Base-by-base conservation (phyloP, 2,329 filamentous ascomycete genomes). In the Stachybotrys chlorohalonatus region DNA sequence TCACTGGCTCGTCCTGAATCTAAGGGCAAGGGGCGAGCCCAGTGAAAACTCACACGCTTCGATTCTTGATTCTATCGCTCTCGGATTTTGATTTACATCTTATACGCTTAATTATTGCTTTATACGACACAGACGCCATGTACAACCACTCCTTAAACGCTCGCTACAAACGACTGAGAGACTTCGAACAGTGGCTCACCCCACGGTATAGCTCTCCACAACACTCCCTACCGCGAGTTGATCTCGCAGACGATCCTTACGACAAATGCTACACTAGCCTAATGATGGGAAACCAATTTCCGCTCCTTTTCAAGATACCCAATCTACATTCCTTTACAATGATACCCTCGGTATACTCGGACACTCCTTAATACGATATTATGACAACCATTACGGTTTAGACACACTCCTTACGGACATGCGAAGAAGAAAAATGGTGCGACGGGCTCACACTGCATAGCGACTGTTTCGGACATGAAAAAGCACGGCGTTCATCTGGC, bases 361-460 rank as follows among this genome's bases (percentile, higher is more conserved):
- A 70, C 69, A 70, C 64, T 71, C 68, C 62, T 70, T 62, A 60
- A 65, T 56, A 68, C 59, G 64, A 68, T 59, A 60, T 68, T 62
- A 73, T 68, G 67, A 73, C 64, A 63, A 66, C 57, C 57, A 54
- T 53, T 64, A 66, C 60, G 63, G 64, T 63, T 74, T 74, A 72
- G 68, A 72, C 64, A 72, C 73, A 69, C 70, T 77, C 74, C 73
- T 75, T 76, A 70, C 66, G 69, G 66, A 70, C 58, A 65, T 58
- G 11, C 45, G 31, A 11, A 42, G 36, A 62, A 68, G 66, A 68
- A 69, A 59, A 52, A 53, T 55, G 53, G 53, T 42, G 59, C 57
- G 58, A 60, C 58, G 57, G 59, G 72, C 60, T 63, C 57, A 71
- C 73, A 75, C 70, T 79, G 77, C 77, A 81, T 80, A 79, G 77